Base-by-base conservation (phyloP, 169 alveolate genomes). In the Eimeria necatrix region DNA sequence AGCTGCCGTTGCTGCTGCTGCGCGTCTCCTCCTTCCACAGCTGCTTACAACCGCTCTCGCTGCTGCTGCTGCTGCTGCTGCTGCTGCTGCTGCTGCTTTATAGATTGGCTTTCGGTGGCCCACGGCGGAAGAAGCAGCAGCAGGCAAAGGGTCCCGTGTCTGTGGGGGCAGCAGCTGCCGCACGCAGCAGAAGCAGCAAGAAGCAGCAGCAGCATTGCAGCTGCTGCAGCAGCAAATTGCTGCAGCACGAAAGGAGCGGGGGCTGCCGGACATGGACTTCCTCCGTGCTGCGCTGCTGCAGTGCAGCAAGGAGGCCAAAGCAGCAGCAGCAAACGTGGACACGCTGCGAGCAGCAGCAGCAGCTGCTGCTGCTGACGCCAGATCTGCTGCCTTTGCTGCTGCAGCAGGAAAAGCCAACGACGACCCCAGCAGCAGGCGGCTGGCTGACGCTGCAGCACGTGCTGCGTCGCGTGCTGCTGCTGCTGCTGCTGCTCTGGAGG, bases 211-310 rank as follows among this genome's bases (percentile, higher is more conserved):
- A 10, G 85, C 85, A 0, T 41, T 74, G 85, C 52, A 4, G 56
- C 59, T 74, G 85, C 59, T 74, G 85, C 85, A 74, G 85, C 85
- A 74, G 60, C 85, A 74, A 74, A 74, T 74, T 46, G 59, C 56
- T 74, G 59, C 56, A 16, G 56, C 32, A 7, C 59, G 85, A 14
- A 41, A 46, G 24, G 85, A 74, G 85, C 22, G 60, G 85, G 85
- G 85, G 26, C 9, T 32, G n/a, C 85, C 85, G 5, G 85, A 74
- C 6, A 20, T 24, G 48, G 85, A 74, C 59, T 74, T 74, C 24
- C 24, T 74, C 5, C 60, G 59, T 26, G 85, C 85, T 26, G 59
- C 52, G 22, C 32, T 74, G 85, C 60, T 46, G 26, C 60, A 74
- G 85, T 41, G 85, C 85, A 74, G 24, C 52, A 74, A 74, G 48